Base-by-base conservation (phyloP, 352 stramenopile genomes). In the Globisporangium parvum region DNA sequence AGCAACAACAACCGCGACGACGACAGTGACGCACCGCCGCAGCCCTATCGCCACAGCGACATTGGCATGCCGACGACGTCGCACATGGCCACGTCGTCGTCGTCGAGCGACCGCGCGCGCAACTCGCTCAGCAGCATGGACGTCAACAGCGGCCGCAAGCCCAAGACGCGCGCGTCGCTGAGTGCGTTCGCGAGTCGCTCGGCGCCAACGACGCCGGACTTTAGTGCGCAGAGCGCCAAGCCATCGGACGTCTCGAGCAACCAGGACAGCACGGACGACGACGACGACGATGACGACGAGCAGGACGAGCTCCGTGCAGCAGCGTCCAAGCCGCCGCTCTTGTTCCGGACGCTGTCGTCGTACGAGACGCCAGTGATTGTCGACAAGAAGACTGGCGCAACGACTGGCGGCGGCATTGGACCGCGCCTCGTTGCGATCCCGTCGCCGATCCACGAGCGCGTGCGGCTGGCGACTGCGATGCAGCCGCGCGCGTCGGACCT, bases 321-420 rank as follows among this genome's bases (percentile, higher is more conserved):
- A 11, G 57, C 57, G 15, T 44, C 57, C 41, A 84, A 80, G 55
- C 70, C 73, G 2, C 80, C 77, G 17, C 64, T 69, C 15, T 63
- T 91, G 9, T 91, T 91, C 62, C 70, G 80, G 14, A 91, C 80
- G 44, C 53, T 91, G 20, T 91, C 80, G 55, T 91, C 80, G 31
- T 91, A 91, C 57, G 80, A 91, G 66, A 91, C 80, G 1, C 80
- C 80, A 6, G 76, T 91, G 8, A 64, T 88, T 39, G 69, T 73
- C 50, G 60, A 82, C 66, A 75, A 77, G 64, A 69, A 86, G 67
- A 53, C 65, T 31, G 59, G 55, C 8, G 31, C 31, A 37, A 37
- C 31, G 31, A 37, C 31, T 37, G 31, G 31, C 31, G 31, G 31
- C 8, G 35, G 9, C 40, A 57, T 51, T 0, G 67, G 65, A 41